Percentiles rank a stretch among this genome's conserved stretches.
These are phyloP conservation scores for Nowakowskiella sp. DNA, from an alignment of 192 early-diverging fungal species.

Conservation along the genomic window DNA sequence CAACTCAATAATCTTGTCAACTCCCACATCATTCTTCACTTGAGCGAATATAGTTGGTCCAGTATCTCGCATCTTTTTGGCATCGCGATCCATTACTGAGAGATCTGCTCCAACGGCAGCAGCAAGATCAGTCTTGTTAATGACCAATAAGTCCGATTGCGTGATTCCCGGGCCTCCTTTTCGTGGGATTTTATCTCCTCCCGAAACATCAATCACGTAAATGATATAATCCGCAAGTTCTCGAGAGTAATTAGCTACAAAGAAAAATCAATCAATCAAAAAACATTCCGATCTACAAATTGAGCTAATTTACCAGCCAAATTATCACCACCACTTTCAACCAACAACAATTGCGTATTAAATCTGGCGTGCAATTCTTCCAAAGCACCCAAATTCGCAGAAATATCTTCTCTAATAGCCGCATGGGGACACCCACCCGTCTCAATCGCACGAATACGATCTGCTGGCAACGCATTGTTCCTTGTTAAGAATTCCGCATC, in stretches of 20 bases:
- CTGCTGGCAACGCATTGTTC: slow-evolving; percentile 78
- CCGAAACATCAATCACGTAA: slow-evolving; percentile 95
- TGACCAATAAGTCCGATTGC: slow-evolving; percentile 85
- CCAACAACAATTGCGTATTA: slow-evolving; percentile 70
- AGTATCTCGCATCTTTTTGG: slow-evolving; percentile 70
- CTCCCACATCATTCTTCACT: slow-evolving; percentile 79
- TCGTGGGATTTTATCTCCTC: slow-evolving; percentile 94
- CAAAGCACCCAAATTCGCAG: slow-evolving; percentile 84
- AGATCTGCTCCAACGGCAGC: slow-evolving; percentile 84
- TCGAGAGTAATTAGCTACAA: slow-evolving; percentile 43
- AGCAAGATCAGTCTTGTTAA: slow-evolving; percentile 97
- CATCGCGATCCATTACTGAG: slow-evolving; percentile 84
- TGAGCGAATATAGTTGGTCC: slow-evolving; percentile 89
- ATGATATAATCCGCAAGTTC: slow-evolving; percentile 86
- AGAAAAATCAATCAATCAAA: slow-evolving; percentile 6
- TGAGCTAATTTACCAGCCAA: slow-evolving; percentile 49
- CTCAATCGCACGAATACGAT: slow-evolving; percentile 88
- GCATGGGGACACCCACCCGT: slow-evolving; percentile 97
- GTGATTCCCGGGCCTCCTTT: slow-evolving; percentile 98
- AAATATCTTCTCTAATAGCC: slow-evolving; percentile 90
- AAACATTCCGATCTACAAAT: slow-evolving; percentile 1
- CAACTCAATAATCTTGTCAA: slow-evolving; percentile 70
- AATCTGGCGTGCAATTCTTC: slow-evolving; percentile 84
- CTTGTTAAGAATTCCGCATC: slow-evolving; percentile 92
- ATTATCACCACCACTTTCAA: slow-evolving; percentile 93